A percentile compares a stretch with the other conserved stretches of the same genome.
Evolutionary conservation across 2,329 filamentous ascomycete genomes (phyloP).

Genomic region (Pezicula rhizophila): DNA sequence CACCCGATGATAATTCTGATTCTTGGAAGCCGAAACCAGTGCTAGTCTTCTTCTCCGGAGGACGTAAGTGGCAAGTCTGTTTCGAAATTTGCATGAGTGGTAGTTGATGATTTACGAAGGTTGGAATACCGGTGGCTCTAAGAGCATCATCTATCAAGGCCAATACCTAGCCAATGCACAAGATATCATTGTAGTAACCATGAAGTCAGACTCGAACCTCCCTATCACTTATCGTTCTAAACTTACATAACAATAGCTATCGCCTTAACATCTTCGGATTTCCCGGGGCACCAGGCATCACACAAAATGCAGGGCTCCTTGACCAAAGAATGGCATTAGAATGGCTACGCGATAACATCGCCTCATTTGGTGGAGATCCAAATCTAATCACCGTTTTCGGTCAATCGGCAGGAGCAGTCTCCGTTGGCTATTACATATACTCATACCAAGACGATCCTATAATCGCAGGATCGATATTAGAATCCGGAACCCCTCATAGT

Average conservation of each 20-base stretch:
- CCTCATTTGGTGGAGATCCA: slow-evolving; percentile 49
- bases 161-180: slow-evolving; percentile 3
- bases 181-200: background rate
- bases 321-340: slow-evolving; percentile 52
- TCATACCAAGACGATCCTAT: slow-evolving; percentile 17
- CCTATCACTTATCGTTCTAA: background rate
- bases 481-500: slow-evolving; percentile 17
- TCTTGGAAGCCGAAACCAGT: slow-evolving; percentile 5
- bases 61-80: background rate
- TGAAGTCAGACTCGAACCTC: background rate
- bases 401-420: slow-evolving; percentile 18
- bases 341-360: slow-evolving; percentile 54
- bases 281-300: slow-evolving; percentile 7
- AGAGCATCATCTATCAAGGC: background rate
- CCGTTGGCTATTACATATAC: slow-evolving; percentile 16
- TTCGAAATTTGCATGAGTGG: background rate
- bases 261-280: slow-evolving; percentile 26
- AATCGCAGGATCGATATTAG: slow-evolving; percentile 16
- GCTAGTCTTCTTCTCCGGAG: slow-evolving; percentile 3
- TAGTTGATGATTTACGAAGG: background rate
- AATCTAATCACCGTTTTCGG: slow-evolving; percentile 21
- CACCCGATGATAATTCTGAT: background rate
- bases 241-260: slow-evolving; percentile 28
- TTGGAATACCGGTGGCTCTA: slow-evolving; percentile 3
- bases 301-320: slow-evolving; percentile 38